Percentiles rank a stretch among this genome's conserved stretches.
Evolutionary conservation across 2,329 filamentous ascomycete genomes (phyloP).

Genomic region (Aspergillus clavatus): DNA sequence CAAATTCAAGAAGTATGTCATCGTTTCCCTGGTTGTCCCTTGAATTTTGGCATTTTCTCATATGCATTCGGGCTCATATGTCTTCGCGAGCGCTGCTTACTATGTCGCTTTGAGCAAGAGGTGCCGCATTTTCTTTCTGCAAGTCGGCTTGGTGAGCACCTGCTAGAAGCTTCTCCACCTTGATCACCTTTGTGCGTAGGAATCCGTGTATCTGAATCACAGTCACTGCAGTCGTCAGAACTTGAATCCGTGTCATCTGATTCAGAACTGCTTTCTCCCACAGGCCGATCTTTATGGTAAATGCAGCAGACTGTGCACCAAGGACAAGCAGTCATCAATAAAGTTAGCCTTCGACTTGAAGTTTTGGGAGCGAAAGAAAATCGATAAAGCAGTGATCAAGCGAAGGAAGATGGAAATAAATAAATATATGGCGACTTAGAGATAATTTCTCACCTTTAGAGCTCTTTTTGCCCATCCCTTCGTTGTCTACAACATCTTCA

Average conservation of each 20-base stretch:
- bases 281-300: slow-evolving; percentile 78
- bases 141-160: background rate
- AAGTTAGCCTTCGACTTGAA: background rate
- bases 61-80: slow-evolving; percentile 45
- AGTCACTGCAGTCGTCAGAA: slow-evolving; percentile 47
- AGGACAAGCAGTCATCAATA: background rate
- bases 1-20: background rate
- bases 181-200: slow-evolving; percentile 14
- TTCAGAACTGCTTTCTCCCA: slow-evolving; percentile 72
- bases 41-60: slow-evolving; percentile 40
- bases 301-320: slow-evolving; percentile 85
- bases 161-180: slow-evolving; percentile 5
- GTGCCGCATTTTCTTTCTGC: slow-evolving; percentile 7
- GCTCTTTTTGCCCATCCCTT: slow-evolving; percentile 86
- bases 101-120: slow-evolving; percentile 15
- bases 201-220: slow-evolving; percentile 27
- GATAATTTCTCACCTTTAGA: slow-evolving; percentile 68
- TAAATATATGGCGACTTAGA: background rate
- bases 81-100: slow-evolving; percentile 25
- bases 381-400: background rate
- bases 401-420: background rate
- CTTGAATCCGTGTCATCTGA: slow-evolving; percentile 50
- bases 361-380: background rate
- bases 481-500: slow-evolving; percentile 89
- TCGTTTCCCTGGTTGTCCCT: slow-evolving; percentile 12